These are phyloP conservation scores for Solanum sejunctum DNA, from an alignment of 257 asterid species.

Conservation along the genomic window DNA sequence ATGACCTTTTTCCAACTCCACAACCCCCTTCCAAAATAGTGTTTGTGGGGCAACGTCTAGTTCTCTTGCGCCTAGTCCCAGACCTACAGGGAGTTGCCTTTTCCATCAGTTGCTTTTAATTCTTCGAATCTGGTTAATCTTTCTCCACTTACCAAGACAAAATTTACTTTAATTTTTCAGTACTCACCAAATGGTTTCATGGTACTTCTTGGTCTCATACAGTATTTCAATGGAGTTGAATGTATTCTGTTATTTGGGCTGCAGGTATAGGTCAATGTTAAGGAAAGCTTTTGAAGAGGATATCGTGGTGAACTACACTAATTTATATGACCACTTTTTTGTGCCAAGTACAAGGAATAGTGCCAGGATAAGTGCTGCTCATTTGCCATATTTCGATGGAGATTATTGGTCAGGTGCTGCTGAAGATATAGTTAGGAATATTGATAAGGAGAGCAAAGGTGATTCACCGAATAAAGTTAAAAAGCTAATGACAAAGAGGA, in stretches of 20 bases:
- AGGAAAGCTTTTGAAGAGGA: constrained; percentile 40
- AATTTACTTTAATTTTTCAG: neutral
- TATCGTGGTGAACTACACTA: constrained; percentile 44
- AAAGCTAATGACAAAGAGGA: constrained; percentile 28
- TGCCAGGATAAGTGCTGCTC: constrained; percentile 52
- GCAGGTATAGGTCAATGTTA: constrained; percentile 63
- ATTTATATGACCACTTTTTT: constrained; percentile 46
- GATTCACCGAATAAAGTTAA: constrained; percentile 19
- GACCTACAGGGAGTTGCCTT: neutral
- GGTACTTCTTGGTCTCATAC: neutral
- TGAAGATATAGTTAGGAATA: constrained; percentile 23
- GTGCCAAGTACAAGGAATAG: constrained; percentile 29
- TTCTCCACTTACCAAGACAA: neutral
- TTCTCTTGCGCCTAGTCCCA: neutral
- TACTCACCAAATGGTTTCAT: neutral
- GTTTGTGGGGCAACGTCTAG: neutral
- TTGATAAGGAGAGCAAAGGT: constrained; percentile 23
- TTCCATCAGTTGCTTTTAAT: neutral
- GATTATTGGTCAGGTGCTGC: constrained; percentile 58
- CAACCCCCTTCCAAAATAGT: neutral
- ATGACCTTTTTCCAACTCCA: neutral
- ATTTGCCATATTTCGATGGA: constrained; percentile 69
- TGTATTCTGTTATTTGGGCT: neutral
- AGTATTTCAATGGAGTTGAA: neutral
- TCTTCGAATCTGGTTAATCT: neutral